A percentile compares a stretch with the other conserved stretches of the same genome.
phyloP scores from a whole-genome alignment of 2,329 filamentous ascomycete species.

The Triangularia setosa region DNA sequence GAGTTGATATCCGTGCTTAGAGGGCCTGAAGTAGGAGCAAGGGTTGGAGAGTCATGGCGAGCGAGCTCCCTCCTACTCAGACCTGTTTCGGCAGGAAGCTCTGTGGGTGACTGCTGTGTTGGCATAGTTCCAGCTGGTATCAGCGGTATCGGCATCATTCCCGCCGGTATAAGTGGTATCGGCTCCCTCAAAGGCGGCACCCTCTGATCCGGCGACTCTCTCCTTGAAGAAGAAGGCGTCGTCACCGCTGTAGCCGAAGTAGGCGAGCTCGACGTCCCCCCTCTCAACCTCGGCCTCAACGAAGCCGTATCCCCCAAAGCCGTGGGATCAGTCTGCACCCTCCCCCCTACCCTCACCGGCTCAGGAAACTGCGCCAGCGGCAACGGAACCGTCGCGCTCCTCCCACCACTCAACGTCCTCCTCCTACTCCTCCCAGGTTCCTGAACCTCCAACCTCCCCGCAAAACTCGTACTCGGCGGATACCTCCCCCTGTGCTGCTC shows the following conservation, averaged over 20 bases:
- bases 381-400: slow-evolving; percentile 50
- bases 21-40: slow-evolving; percentile 11
- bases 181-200: neutral
- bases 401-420: slow-evolving; percentile 51
- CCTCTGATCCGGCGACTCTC: slow-evolving; percentile 25
- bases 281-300: slow-evolving; percentile 39
- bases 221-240: slow-evolving; percentile 18
- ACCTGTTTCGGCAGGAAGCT: slow-evolving; percentile 2
- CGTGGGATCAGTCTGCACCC: neutral
- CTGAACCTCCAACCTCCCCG: slow-evolving; percentile 44
- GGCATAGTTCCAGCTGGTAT: neutral
- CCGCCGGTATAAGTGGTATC: neutral
- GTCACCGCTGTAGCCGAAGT: slow-evolving; percentile 23
- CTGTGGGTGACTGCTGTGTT: neutral
- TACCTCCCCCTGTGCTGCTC: slow-evolving; percentile 47
- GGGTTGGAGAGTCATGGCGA: slow-evolving; percentile 9
- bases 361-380: slow-evolving; percentile 26
- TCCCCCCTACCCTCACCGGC: neutral
- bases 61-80: slow-evolving; percentile 10
- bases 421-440: slow-evolving; percentile 41
- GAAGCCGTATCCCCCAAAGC: neutral
- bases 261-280: slow-evolving; percentile 38
- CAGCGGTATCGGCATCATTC: neutral
- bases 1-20: slow-evolving; percentile 13
- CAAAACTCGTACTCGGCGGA: slow-evolving; percentile 37